A percentile compares a stretch with the other conserved stretches of the same genome.
phyloP scores from a whole-genome alignment of 2,329 filamentous ascomycete species.

The Didymella arachidicola region DNA sequence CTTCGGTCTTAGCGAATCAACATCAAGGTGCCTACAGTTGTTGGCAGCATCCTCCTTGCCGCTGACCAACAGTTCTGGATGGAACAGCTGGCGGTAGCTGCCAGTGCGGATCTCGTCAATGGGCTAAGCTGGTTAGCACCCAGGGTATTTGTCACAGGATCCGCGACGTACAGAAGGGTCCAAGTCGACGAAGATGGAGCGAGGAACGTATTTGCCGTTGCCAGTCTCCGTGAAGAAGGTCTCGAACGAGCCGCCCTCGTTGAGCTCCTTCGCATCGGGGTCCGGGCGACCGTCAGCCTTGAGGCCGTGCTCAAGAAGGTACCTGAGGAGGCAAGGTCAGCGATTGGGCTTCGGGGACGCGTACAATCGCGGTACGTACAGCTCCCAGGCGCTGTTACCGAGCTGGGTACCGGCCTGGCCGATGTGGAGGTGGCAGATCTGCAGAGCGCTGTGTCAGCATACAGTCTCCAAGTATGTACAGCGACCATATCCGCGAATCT shows the following conservation, averaged over 20 bases:
- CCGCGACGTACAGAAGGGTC: slow-evolving; percentile 66
- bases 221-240: slow-evolving; percentile 79
- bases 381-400: slow-evolving; percentile 78
- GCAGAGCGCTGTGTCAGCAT: slow-evolving; percentile 28
- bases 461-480: background rate
- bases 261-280: slow-evolving; percentile 66
- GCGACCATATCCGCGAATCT: slow-evolving; percentile 1
- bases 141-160: background rate
- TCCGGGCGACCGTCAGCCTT: slow-evolving; percentile 70
- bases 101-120: slow-evolving; percentile 78
- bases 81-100: slow-evolving; percentile 72
- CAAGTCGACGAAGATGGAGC: slow-evolving; percentile 75
- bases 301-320: slow-evolving; percentile 76
- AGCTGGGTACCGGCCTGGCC: slow-evolving; percentile 78
- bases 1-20: background rate
- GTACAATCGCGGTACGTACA: slow-evolving; percentile 61
- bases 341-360: slow-evolving; percentile 19
- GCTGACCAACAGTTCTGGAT: slow-evolving; percentile 75
- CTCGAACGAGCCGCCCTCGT: slow-evolving; percentile 71
- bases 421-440: slow-evolving; percentile 73
- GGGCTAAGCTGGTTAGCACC: slow-evolving; percentile 53
- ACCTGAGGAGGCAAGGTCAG: slow-evolving; percentile 57
- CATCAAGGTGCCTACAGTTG: slow-evolving; percentile 63
- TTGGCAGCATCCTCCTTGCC: slow-evolving; percentile 81
- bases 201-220: slow-evolving; percentile 74